A percentile compares a stretch with the other conserved stretches of the same genome.
phyloP scores from a whole-genome alignment of 148 eudicot genomes.

The Rhododendron griersonianum region DNA sequence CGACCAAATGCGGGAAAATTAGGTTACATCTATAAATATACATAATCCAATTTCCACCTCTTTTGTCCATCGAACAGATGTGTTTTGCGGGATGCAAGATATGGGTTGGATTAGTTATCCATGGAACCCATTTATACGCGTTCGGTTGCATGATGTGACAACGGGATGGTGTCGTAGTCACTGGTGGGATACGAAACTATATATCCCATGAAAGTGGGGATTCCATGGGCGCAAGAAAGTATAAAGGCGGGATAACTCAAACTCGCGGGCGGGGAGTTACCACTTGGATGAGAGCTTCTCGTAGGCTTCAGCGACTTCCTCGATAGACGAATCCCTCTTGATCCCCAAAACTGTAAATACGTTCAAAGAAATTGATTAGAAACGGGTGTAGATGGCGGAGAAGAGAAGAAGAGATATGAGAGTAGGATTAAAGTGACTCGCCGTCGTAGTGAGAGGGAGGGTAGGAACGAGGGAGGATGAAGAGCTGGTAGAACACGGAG shows the following conservation, averaged over 20 bases:
- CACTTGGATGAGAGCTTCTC: constrained; percentile 50
- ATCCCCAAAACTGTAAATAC: constrained; percentile 56
- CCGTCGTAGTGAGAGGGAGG: neutral
- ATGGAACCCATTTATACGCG: neutral
- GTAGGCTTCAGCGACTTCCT: constrained; percentile 66
- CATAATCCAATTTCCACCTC: too few relatives aligned
- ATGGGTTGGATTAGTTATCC: too few relatives aligned
- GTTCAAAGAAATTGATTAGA: neutral
- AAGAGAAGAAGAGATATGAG: neutral
- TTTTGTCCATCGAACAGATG: too few relatives aligned
- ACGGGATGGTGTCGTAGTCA: neutral
- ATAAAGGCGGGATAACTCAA: neutral
- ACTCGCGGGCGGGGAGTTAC: constrained; percentile 14
- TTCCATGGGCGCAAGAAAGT: neutral
- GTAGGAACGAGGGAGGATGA: constrained; percentile 4
- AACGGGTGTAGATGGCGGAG: neutral
- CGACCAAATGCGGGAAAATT: too few relatives aligned
- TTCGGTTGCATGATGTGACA: neutral
- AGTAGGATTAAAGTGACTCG: neutral
- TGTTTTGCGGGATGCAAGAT: too few relatives aligned
- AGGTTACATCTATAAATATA: too few relatives aligned
- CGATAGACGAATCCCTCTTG: constrained; percentile 36
- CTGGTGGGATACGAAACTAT: neutral
- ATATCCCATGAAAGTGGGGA: neutral
- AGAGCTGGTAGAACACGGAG: neutral